phyloP scores from a whole-genome alignment of 2,329 filamentous ascomycete species.

The Arthroderma sp. region DNA sequence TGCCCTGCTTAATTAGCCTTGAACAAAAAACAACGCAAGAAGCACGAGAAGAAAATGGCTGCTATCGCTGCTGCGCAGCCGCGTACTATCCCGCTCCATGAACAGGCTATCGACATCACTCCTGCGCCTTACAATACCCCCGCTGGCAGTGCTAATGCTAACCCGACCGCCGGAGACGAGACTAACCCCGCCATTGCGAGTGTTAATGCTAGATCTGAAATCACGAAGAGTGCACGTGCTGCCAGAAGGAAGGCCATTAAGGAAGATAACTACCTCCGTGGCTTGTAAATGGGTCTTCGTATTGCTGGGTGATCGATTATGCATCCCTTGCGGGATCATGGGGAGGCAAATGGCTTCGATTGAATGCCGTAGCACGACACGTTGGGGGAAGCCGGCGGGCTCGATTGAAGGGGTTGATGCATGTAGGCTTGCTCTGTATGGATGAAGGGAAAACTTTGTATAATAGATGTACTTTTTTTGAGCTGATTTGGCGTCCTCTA shows the following conservation, averaged over 20 bases:
- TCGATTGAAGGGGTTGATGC: too few species aligned
- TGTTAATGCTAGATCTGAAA: slow-evolving; percentile 25
- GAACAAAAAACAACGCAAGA: slow-evolving; percentile 36
- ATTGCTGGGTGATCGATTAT: too few species aligned
- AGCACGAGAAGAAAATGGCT: slow-evolving; percentile 35
- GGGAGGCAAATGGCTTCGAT: too few species aligned
- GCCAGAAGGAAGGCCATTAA: slow-evolving; percentile 34
- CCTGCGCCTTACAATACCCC: slow-evolving; percentile 18
- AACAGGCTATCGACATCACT: slow-evolving; percentile 34
- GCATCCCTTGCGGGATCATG: too few species aligned
- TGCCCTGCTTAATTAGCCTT: slow-evolving; percentile 18
- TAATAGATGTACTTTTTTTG: too few species aligned
- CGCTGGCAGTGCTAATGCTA: slow-evolving; percentile 12
- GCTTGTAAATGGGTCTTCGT: slow-evolving; percentile 22
- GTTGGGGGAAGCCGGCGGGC: too few species aligned
- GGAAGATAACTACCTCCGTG: slow-evolving; percentile 36
- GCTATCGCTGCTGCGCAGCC: slow-evolving; percentile 27
- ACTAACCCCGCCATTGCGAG: slow-evolving; percentile 22
- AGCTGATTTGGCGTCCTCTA: too few species aligned
- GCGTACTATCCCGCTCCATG: slow-evolving; percentile 31
- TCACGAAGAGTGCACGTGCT: slow-evolving; percentile 32
- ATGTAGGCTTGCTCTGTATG: too few species aligned
- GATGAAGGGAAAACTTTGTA: too few species aligned
- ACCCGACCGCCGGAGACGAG: slow-evolving; percentile 10
- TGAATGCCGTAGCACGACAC: too few species aligned